Base-by-base conservation (phyloP, 495 filamentous ascomycete species). In the Margaritispora aquatica region DNA sequence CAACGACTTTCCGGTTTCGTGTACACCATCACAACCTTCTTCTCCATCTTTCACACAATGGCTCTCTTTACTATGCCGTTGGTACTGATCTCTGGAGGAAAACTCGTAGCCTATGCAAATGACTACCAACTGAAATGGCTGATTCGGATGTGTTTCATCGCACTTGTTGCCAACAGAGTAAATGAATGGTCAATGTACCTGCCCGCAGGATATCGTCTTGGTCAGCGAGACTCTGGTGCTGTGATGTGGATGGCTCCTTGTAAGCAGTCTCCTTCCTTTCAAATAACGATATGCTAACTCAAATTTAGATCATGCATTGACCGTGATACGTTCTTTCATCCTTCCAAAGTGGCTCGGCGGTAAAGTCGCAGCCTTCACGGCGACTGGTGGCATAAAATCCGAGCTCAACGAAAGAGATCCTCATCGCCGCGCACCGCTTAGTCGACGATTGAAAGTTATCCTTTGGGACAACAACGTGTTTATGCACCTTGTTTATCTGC, bases 171-270 rank as follows among this genome's bases (percentile, higher is more conserved):
- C 56, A 72, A 73, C 68, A 72, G 74, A 44, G 60, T 77, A 0
- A 71, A 66, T 52, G 75, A 77, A 51, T 68, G 74, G 58, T 68
- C 70, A 2, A 64, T 76, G 8, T 75, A 69, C 55, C 71, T 75
- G 31, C 74, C 74, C 0, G 72, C 74, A 0, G 76, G 74, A 54
- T 77, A 77, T 55, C 68, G 71, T 57, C 73, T 71, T 23, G 71
- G 72, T 26, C 74, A 76, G 60, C 68, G 75, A 22, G 71, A 71
- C 27, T 66, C 70, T 24, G 66, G 71, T 5, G 74, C 71, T 52
- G 67, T 73, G 51, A 66, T 76, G 22, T 79, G 75, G 75, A 77
- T 79, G 73, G 68, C 70, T 1, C 74, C 75, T 5, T 77, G 77
- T 46, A 69, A 22, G 36, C 31, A 19, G n/a, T 73, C 26, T 34